Evolutionary conservation across 2,329 filamentous ascomycete species (phyloP).

Genomic region (Alternaria sp.): DNA sequence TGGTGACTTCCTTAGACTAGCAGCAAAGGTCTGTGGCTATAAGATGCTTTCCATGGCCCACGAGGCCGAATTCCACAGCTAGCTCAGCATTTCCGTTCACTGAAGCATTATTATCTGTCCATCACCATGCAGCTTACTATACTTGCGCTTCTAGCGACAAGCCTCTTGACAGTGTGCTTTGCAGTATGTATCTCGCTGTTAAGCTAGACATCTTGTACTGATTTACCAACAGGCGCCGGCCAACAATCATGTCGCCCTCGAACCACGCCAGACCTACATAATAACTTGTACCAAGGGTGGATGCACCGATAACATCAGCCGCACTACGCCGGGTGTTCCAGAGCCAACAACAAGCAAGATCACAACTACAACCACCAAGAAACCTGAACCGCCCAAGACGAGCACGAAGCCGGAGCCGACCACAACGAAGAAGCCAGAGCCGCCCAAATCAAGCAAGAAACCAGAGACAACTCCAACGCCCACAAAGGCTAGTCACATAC

Average conservation of each 20-base stretch:
- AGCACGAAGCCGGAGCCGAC: conserved; percentile 9
- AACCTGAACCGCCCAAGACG: conserved; percentile 13
- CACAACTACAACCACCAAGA: conserved; percentile 19
- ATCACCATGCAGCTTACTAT: conserved; percentile 32
- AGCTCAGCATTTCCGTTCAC: background rate
- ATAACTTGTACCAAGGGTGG: conserved; percentile 37
- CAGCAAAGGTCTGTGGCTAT: conserved; percentile 8
- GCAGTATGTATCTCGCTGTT: conserved; percentile 25
- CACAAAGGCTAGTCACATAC: conserved; percentile 11
- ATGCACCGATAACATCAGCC: conserved; percentile 24
- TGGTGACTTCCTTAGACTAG: background rate
- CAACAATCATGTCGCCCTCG: conserved; percentile 20
- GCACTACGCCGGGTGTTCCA: conserved; percentile 11
- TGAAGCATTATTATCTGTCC: background rate
- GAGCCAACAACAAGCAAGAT: conserved; percentile 21
- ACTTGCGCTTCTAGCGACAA: conserved; percentile 21
- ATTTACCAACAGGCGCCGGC: conserved; percentile 27
- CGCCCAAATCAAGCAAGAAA: conserved; percentile 15
- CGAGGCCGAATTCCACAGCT: background rate
- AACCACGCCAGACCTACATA: conserved; percentile 39
- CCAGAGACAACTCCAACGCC: conserved; percentile 10
- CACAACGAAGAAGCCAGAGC: conserved; percentile 14
- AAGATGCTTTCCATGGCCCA: conserved; percentile 9
- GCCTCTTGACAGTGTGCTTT: conserved; percentile 24
- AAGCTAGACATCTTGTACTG: background rate